Evolutionary conservation across 225 moss, liverwort and hornwort species (phyloP), one percentile per base, ranked within the genome.

Genomic region (Marchantia paleacea): DNA sequence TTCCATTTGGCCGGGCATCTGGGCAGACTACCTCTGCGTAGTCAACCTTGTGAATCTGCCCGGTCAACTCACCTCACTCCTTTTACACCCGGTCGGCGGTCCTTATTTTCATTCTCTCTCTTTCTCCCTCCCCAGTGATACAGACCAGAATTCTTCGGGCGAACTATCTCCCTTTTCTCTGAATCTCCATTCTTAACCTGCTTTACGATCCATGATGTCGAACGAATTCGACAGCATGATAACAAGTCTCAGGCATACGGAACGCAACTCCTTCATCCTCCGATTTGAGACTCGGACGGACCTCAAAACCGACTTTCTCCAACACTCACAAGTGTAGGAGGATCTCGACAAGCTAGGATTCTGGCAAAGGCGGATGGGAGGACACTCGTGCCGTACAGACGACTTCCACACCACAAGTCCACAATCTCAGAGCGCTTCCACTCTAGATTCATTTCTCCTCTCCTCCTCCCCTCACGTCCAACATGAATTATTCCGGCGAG

Each of bases 261-360:
- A 65, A 47, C 78, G 78, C 78, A 66, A 50, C 78, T 63, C 78
- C 62, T 62, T 77, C 78, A 78, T 78, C 7, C 0, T 65, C 50
- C 51, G n/a, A 65, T 62, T 7, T 47, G 14, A 11, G 19, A 20
- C 62, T 65, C 50, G 1, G 24, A 52, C 24, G 4, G 72, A 31
- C 75, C 31, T 39, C 75, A 76, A 11, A 76, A 9, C 58, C 20
- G 55, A 50, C 2, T 26, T 47, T 30, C 75, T 76, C 48, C 48
- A 71, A 12, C 47, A 71, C 71, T 50, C 71, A n/a, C 13, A 71
- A 50, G 48, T 71, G 71, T 15, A 29, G 71, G 71, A 71, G 20
- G 71, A 71, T 71, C 71, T 48, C 49, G 29, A 48, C 49, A 12
- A 50, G 71, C 71, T 68, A 68, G 29, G 68, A 10, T 68, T 30